A percentile compares a stretch with the other conserved stretches of the same genome.
These are phyloP conservation scores for Trebouxia sp. DNA, from an alignment of 139 green algal genomes.

Conservation along the genomic window DNA sequence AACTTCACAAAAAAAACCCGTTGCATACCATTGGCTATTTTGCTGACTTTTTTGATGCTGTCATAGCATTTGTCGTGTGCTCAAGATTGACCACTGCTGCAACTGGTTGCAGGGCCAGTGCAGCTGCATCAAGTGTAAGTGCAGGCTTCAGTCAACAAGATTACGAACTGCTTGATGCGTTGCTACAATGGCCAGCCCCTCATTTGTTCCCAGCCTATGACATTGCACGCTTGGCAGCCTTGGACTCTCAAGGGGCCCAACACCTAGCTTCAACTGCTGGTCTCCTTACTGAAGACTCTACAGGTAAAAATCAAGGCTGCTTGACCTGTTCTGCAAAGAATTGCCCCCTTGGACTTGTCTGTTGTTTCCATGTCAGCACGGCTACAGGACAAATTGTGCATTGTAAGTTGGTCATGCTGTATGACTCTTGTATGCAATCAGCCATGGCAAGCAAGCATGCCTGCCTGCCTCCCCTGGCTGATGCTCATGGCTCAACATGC, in stretches of 20 bases:
- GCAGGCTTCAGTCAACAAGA: slow-evolving; percentile 8
- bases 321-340: too few relatives aligned
- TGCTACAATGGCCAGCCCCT: slow-evolving; percentile 69
- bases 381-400: neutral
- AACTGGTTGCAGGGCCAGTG: slow-evolving; percentile 13
- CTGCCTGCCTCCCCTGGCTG: neutral
- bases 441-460: neutral
- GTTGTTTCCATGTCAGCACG: too few relatives aligned
- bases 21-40: too few relatives aligned
- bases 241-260: slow-evolving; percentile 42
- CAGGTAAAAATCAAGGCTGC: slow-evolving; percentile 11
- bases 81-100: too few relatives aligned
- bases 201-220: slow-evolving; percentile 79
- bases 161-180: slow-evolving; percentile 43
- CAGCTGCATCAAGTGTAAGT: neutral
- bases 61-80: too few relatives aligned
- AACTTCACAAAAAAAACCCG: too few relatives aligned
- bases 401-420: neutral
- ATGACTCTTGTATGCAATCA: neutral
- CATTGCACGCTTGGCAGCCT: slow-evolving; percentile 59
- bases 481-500: too few relatives aligned
- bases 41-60: too few relatives aligned
- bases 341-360: too few relatives aligned
- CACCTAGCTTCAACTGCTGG: slow-evolving; percentile 37
- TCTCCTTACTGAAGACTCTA: neutral